A percentile compares a stretch with the other conserved stretches of the same genome.
These are phyloP conservation scores for Melaleuca alternifolia DNA, from an alignment of 345 rosid species.

Conservation along the genomic window DNA sequence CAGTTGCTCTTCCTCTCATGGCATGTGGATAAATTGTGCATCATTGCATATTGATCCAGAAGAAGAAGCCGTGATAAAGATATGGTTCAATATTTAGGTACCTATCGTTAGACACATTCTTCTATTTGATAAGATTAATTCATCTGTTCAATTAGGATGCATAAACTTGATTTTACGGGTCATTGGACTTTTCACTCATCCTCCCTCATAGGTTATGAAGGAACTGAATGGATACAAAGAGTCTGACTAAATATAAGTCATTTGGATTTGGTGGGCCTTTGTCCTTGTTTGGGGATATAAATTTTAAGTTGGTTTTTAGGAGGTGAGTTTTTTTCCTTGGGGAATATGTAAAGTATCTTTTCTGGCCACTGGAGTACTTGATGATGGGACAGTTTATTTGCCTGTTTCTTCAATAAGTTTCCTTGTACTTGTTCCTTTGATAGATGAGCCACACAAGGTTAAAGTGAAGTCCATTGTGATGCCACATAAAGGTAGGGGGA, in stretches of 20 bases:
- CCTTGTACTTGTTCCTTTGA: neutral
- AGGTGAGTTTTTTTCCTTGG: neutral
- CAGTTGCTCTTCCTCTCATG: neutral
- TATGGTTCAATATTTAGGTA: neutral
- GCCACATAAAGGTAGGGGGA: constrained; percentile 68
- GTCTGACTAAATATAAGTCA: neutral
- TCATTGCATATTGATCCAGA: neutral
- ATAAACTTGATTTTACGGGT: neutral
- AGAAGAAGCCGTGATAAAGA: neutral
- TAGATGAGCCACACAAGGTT: constrained; percentile 31
- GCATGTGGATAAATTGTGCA: neutral
- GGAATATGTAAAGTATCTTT: neutral
- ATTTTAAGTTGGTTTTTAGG: neutral
- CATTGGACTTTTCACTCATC: neutral
- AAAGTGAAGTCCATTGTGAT: constrained; percentile 36
- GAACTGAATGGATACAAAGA: neutral
- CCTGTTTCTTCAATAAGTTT: neutral
- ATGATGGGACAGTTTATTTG: neutral
- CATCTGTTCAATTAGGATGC: neutral
- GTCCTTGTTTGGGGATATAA: neutral
- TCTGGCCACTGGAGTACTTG: neutral
- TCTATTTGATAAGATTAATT: neutral
- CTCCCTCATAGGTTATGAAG: neutral
- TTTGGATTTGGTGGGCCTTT: neutral
- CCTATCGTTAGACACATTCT: neutral